Evolutionary conservation across 148 eudicot species (phyloP), one percentile per base, ranked within the genome.

Genomic region (Bassia scoparia): DNA sequence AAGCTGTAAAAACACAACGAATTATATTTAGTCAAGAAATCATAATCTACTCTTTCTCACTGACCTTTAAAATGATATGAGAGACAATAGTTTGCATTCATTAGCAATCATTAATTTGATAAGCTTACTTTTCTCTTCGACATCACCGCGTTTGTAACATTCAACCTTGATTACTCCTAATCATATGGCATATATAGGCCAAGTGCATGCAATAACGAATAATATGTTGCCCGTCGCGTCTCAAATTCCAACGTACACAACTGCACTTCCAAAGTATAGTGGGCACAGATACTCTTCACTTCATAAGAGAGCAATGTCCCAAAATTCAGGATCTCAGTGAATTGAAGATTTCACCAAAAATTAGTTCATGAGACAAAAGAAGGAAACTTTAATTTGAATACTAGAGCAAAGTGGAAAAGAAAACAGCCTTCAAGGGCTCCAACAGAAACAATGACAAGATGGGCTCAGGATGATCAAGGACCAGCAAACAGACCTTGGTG

Each of bases 141-240:
- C 99, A 95, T 95, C 74, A 95, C 94, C 7, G 97, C 87, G 76
- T 95, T 88, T 62, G 96, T 87, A 68, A 95, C 73, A 85, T 95
- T 95, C 81, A 95, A 78, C 78, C 99, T 87, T 24, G 97, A 95
- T 75, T 95, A 95, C 79, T 95, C 99, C 97, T 97, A 95, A 29
- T 92, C 99, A 80, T 87, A 83, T 60, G 99, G 99, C 74, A 86
- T 90, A 81, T 92, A 95, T 41, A 95, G 87, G 78, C 83, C 84
- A 73, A 95, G 83, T 50, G 90, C 90, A 82, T 95, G 89, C 75
- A 95, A 69, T 65, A 95, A 82, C 99, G 97, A 95, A 78, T 95
- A 95, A 78, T 95, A 95, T 48, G 99, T 91, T 72, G 99, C 99
- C 62, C 97, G 89, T 0, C 99, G 89, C 56, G 97, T 95, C 87